Conservation (phyloP, 1,284 basidiomycete genomes). For the Filobasidium uniguttulatum region DNA sequence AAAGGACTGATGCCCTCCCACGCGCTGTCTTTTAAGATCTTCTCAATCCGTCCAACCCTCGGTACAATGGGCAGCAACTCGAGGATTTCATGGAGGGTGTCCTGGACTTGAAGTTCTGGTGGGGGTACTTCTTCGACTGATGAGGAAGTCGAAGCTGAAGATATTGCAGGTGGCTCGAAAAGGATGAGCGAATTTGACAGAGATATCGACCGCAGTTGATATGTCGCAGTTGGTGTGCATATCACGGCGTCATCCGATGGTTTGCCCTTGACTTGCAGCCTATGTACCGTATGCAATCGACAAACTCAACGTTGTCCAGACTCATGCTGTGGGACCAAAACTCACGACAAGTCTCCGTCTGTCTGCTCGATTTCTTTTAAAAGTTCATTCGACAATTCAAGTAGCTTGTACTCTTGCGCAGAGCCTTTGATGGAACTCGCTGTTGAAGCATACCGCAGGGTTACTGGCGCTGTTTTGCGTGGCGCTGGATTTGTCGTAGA, state of each 20-base stretch:
- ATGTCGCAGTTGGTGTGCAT: constrained; percentile 66
- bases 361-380: constrained; percentile 28
- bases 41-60: constrained; percentile 52
- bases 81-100: constrained; percentile 53
- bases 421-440: constrained; percentile 1
- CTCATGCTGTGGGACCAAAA: constrained; percentile 10
- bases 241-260: constrained; percentile 71
- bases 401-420: constrained; percentile 31
- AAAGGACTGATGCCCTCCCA: constrained; percentile 37
- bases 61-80: constrained; percentile 61
- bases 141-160: not conserved
- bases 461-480: not conserved
- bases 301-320: constrained; percentile 30
- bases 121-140: not conserved
- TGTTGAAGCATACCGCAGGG: constrained; percentile 3
- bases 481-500: not conserved
- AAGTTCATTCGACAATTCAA: constrained; percentile 35
- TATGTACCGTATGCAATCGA: constrained; percentile 33
- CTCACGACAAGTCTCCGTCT: constrained; percentile 24
- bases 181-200: constrained; percentile 75
- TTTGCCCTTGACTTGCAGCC: constrained; percentile 65
- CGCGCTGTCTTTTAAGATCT: constrained; percentile 49
- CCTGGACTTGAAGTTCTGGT: constrained; percentile 28
- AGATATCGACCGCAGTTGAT: constrained; percentile 60
- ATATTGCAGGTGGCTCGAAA: constrained; percentile 43